phyloP scores from a whole-genome alignment of 2,329 filamentous ascomycete species.

The Fusarium nelsonii region DNA sequence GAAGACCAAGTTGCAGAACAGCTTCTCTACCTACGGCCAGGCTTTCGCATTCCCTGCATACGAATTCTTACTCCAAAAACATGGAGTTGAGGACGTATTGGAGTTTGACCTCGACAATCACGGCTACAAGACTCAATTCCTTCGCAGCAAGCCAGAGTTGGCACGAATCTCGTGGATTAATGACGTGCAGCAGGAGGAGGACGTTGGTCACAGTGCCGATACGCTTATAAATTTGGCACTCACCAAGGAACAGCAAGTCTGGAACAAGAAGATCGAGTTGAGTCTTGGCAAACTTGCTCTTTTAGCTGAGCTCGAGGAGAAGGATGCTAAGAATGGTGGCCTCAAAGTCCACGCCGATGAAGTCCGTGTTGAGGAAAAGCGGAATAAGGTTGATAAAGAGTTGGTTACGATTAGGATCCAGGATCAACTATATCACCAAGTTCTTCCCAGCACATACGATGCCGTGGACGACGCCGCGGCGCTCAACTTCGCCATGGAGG shows the following conservation, averaged over 20 bases:
- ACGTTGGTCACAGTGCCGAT: conserved; percentile 79
- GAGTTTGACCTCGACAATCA: conserved; percentile 76
- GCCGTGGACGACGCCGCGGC: conserved; percentile 86
- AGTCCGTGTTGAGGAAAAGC: conserved; percentile 56
- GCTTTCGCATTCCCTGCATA: conserved; percentile 83
- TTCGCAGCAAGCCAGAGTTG: conserved; percentile 77
- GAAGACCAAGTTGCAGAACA: conserved; percentile 61
- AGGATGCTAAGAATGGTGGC: conserved; percentile 49
- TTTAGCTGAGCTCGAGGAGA: conserved; percentile 69
- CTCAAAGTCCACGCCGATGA: conserved; percentile 56
- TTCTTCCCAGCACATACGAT: conserved; percentile 74
- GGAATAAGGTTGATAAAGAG: conserved; percentile 70
- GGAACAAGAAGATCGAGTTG: conserved; percentile 94
- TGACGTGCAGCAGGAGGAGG: conserved; percentile 80
- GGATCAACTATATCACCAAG: conserved; percentile 77
- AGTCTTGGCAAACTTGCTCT: conserved; percentile 87
- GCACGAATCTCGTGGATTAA: conserved; percentile 95
- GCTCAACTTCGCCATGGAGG: conserved; percentile 79
- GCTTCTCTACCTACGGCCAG: conserved; percentile 74
- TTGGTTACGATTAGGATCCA: conserved; percentile 82
- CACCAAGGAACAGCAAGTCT: conserved; percentile 80
- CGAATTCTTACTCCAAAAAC: conserved; percentile 77
- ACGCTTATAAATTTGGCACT: conserved; percentile 78
- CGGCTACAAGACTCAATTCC: conserved; percentile 80
- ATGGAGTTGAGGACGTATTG: conserved; percentile 76